phyloP scores from a whole-genome alignment of 83 land plant genomes.

The Picea engelmannii region DNA sequence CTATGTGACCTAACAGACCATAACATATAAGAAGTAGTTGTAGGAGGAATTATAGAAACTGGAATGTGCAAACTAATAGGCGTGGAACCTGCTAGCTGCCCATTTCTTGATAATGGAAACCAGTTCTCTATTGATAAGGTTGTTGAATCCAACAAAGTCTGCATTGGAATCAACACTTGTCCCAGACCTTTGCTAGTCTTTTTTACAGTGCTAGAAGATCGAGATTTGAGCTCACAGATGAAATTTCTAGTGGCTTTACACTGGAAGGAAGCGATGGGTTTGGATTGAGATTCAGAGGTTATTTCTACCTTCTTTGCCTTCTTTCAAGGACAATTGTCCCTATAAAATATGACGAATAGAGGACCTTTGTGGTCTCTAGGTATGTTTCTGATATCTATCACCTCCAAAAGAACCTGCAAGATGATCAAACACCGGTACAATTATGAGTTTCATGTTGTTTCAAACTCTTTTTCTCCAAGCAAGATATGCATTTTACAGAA shows the following conservation, averaged over 20 bases:
- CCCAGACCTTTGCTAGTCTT: constrained; percentile 26
- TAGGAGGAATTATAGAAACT: not conserved
- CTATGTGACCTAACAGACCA: too few relatives aligned
- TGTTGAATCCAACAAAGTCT: constrained; percentile 11
- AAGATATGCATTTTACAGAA: not conserved
- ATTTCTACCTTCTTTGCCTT: constrained; percentile 29
- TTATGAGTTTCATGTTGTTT: not conserved
- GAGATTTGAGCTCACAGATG: constrained; percentile 34
- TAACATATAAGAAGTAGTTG: too few relatives aligned
- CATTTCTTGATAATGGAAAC: constrained; percentile 37
- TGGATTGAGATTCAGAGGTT: constrained; percentile 31
- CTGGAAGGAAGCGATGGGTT: constrained; percentile 44
- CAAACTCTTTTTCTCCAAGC: not conserved
- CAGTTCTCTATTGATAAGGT: constrained; percentile 46
- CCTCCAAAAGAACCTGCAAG: constrained; percentile 52
- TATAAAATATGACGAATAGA: constrained; percentile 33
- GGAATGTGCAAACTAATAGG: constrained; percentile 43
- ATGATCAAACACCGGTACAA: not conserved
- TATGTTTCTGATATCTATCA: constrained; percentile 43
- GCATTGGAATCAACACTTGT: constrained; percentile 32
- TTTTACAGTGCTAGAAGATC: constrained; percentile 21
- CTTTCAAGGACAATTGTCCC: constrained; percentile 26
- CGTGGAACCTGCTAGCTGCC: constrained; percentile 4
- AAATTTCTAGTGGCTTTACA: constrained; percentile 61
- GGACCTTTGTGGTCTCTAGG: constrained; percentile 36